Evolutionary conservation across 768 basidiomycete species (phyloP).

Genomic region (Suillus luteus): DNA sequence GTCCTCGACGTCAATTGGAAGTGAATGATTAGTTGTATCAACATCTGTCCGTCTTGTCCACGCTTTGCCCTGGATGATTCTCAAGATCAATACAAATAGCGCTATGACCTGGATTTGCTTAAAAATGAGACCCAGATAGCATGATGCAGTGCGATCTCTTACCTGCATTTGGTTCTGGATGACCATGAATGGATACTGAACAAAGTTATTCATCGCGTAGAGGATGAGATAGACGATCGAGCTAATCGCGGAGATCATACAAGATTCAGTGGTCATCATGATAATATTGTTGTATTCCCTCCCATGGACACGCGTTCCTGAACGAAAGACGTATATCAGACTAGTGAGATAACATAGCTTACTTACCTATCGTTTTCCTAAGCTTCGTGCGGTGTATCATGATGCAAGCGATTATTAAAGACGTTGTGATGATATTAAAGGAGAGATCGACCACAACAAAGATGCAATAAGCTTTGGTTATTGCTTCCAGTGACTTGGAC

Average conservation of each 20-base stretch:
- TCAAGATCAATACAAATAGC: slow-evolving; percentile 6
- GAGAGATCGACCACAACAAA: not conserved
- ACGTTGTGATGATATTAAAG: slow-evolving; percentile 2
- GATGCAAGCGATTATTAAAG: not conserved
- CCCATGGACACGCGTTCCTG: not conserved
- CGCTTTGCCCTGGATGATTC: slow-evolving; percentile 7
- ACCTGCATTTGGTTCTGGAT: slow-evolving; percentile 12
- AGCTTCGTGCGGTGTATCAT: slow-evolving; percentile 6
- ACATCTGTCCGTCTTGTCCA: not conserved
- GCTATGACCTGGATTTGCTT: slow-evolving; percentile 8
- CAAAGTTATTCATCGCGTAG: slow-evolving; percentile 1
- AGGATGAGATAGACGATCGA: slow-evolving; percentile 9
- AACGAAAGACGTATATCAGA: not conserved
- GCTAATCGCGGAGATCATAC: slow-evolving; percentile 11
- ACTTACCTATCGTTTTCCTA: not conserved
- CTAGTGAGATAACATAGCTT: not conserved
- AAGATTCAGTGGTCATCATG: slow-evolving; percentile 7
- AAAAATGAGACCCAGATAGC: not conserved
- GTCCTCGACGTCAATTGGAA: not conserved
- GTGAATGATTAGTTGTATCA: not conserved
- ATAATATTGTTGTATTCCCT: slow-evolving; percentile 9
- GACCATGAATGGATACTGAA: slow-evolving; percentile 13
- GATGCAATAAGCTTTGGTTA: not conserved
- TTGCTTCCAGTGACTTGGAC: not conserved
- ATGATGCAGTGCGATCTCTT: not conserved